Percentiles rank a stretch among this genome's conserved stretches.
Evolutionary conservation across 2,329 filamentous ascomycete species (phyloP).

Genomic region (Nigrograna mackinnonii): DNA sequence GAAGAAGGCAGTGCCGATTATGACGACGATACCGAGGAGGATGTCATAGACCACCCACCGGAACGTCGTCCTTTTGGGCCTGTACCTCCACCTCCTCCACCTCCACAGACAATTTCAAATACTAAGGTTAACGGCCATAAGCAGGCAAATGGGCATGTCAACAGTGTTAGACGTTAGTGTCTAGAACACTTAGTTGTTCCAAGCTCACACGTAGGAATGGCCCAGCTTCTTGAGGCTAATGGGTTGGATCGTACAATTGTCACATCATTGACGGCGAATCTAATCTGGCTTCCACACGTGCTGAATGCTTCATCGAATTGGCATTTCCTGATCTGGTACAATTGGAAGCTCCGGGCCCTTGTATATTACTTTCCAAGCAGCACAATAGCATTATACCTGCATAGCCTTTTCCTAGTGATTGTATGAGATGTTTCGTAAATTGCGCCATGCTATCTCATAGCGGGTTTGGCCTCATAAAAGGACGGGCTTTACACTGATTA

Average conservation of each 20-base stretch:
- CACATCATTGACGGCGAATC: too few relatives aligned
- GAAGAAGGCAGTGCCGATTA: constrained; percentile 55
- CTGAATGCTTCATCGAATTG: too few relatives aligned
- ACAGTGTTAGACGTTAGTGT: constrained; percentile 41
- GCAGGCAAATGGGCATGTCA: constrained; percentile 42
- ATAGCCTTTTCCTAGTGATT: too few relatives aligned
- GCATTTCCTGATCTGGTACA: too few relatives aligned
- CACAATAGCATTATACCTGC: too few relatives aligned
- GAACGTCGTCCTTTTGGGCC: constrained; percentile 40
- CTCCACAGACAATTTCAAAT: constrained; percentile 32
- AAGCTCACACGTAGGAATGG: background rate
- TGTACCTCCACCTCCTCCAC: constrained; percentile 40
- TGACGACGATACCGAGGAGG: constrained; percentile 61
- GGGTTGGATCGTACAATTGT: too few relatives aligned
- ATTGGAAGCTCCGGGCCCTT: background rate
- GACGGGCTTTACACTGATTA: too few relatives aligned
- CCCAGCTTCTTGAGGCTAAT: too few relatives aligned
- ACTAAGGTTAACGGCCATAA: constrained; percentile 41
- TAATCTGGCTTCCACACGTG: too few relatives aligned
- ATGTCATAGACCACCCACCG: constrained; percentile 42
- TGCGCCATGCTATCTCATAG: too few relatives aligned
- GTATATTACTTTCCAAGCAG: background rate
- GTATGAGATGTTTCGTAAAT: too few relatives aligned
- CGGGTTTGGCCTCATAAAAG: too few relatives aligned
- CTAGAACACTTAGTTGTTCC: constrained; percentile 1